Conservation (phyloP, 495 filamentous ascomycete species). For the Talaromyces borbonicus region DNA sequence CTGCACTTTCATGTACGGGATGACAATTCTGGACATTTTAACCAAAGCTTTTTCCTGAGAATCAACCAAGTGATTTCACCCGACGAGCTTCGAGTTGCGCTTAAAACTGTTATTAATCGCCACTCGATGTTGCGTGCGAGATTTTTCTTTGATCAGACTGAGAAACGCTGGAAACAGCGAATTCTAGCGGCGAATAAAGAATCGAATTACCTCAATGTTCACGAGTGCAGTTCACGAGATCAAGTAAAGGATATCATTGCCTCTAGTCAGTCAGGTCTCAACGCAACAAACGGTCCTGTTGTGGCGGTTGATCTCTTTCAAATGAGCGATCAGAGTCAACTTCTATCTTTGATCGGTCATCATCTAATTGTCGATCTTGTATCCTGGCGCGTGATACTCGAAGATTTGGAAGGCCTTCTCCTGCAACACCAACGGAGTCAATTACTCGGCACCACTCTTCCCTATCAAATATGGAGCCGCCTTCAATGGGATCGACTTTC, state of each 20-base stretch:
- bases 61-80: slow-evolving; percentile 40
- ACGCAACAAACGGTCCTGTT: slow-evolving; percentile 34
- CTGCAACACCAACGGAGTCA: slow-evolving; percentile 26
- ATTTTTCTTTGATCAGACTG: slow-evolving; percentile 29
- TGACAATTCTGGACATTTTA: slow-evolving; percentile 58
- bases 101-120: slow-evolving; percentile 48
- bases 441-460: slow-evolving; percentile 33
- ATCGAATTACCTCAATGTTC: slow-evolving; percentile 27
- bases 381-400: slow-evolving; percentile 58
- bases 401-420: slow-evolving; percentile 56
- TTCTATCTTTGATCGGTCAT: slow-evolving; percentile 57
- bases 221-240: slow-evolving; percentile 15
- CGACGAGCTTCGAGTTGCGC: slow-evolving; percentile 38
- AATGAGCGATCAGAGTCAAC: slow-evolving; percentile 31
- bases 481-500: slow-evolving; percentile 33
- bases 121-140: slow-evolving; percentile 71
- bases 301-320: slow-evolving; percentile 40
- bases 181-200: slow-evolving; percentile 27
- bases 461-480: slow-evolving; percentile 55
- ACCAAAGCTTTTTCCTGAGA: slow-evolving; percentile 57
- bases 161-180: slow-evolving; percentile 23
- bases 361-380: slow-evolving; percentile 62
- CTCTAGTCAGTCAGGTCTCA: slow-evolving; percentile 33
- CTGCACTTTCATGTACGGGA: slow-evolving; percentile 51
- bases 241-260: slow-evolving; percentile 22